Evolutionary conservation across 768 basidiomycete species (phyloP), one percentile per base, ranked within the genome.

Genomic region (Chiua virens): DNA sequence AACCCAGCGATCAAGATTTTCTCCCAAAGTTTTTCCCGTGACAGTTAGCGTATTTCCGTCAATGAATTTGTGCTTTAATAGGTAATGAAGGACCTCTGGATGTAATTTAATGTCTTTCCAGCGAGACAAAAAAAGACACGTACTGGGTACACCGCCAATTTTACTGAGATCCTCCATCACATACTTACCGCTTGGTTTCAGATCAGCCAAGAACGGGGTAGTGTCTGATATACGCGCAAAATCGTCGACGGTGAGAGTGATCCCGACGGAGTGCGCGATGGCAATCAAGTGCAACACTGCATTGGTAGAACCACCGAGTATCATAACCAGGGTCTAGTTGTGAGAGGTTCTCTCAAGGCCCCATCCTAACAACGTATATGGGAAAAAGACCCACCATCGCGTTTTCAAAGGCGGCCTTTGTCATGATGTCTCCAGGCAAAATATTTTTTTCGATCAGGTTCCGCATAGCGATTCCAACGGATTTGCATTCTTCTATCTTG

Each of bases 131-230:
- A 13, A 21, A 42, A 8, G 9, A 21, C 9, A 76, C 88, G 55
- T 71, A 96, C 94, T 89, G 5, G 97, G 96, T 59, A 95, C 94
- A 50, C 96, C 97, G 48, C 97, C 97, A 51, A 98, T 86, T 69
- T 89, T 91, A 79, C 91, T 85, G 9, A 99, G 84, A 64, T 98
- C 91, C 71, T 95, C 94, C 93, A 98, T 97, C 60, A 98, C 92
- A 77, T 98, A 98, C 72, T 94, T 94, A 34, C 97, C 97, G 56
- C 91, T 93, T 1, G 97, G 97, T 67, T 95, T 97, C 57, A 99
- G 82, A 71, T 99, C 91, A 21, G 96, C 95, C 56, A 98, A 77
- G 81, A 98, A 96, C 10, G 97, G 97, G 1, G 80, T 84, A 41
- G 89, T 83, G 68, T 99, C 95, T 7, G 94, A 96, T 47, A 98